Evolutionary conservation across 2,329 filamentous ascomycete genomes (phyloP), one percentile per base, ranked within the genome.

Genomic region (Ustilaginoidea virens): DNA sequence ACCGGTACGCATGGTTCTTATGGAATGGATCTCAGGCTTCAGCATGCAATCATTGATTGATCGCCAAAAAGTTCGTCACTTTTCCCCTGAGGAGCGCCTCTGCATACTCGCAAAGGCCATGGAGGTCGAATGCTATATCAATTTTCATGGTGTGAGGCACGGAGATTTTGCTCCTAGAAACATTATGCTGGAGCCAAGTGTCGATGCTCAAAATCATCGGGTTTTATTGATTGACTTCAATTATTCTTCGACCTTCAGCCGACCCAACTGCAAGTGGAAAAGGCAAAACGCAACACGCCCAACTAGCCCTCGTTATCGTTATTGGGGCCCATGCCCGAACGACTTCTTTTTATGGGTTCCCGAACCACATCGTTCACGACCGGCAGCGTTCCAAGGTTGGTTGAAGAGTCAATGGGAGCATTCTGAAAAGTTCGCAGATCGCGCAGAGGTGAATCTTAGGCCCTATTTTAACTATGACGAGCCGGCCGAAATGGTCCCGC

Each of bases 11-110:
- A 7, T 38, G 5, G 24, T 32, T 17, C 27, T 34, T 19, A 34
- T 36, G 29, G 34, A 34, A 20, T 32, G 24, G 16, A 23, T 36
- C 12, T 5, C 17, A 17, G 32, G 32, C 17, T 22, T 28, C 13
- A 26, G 14, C 14, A 21, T 36, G 32, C 8, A 20, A 9, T 34
- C 29, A 10, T 27, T 32, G 6, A n/a, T 26, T 10, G 8, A 31
- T 7, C 2, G 18, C 11, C 13, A 27, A 26, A 24, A 16, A 16
- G 4, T 26, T 11, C 16, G 16, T 13, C 17, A 5, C 23, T 17
- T 35, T 18, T 19, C 28, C 6, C 27, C 28, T 7, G 16, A 35
- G 24, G 14, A 28, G 14, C 33, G 33, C 12, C 28, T 35, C 2
- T 12, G 30, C 3, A 33, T 35, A 9, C 14, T 33, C 14, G 27